A percentile compares a stretch with the other conserved stretches of the same genome.
Evolutionary conservation across 441 rosid genomes (phyloP).

Genomic region (Isatis lusitanica): DNA sequence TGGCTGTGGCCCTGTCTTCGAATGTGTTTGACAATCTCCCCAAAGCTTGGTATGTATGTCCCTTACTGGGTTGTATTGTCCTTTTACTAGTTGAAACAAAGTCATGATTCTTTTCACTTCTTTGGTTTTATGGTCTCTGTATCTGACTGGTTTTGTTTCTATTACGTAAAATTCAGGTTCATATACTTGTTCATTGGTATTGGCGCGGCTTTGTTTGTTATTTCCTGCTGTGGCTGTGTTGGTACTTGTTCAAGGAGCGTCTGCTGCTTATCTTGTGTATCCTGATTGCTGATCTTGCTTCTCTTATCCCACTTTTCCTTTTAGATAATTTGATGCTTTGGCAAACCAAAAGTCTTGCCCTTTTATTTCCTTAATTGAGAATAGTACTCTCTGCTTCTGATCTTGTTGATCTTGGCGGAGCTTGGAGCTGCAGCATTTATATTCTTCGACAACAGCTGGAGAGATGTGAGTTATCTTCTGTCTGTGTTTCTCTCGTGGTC

Average conservation of each 20-base stretch:
- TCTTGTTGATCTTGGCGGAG: slow-evolving; percentile 87
- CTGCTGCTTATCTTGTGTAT: slow-evolving; percentile 96
- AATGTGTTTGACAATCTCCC: slow-evolving; percentile 63
- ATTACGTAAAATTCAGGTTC: slow-evolving; percentile 67
- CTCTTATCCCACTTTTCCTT: not conserved
- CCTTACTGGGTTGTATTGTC: not conserved
- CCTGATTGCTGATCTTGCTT: slow-evolving; percentile 42
- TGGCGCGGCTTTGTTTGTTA: slow-evolving; percentile 77
- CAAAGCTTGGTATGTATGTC: slow-evolving; percentile 82
- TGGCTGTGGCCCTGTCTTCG: slow-evolving; percentile 60
- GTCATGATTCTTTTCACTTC: no score
- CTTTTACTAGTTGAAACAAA: not conserved
- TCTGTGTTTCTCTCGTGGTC: not conserved
- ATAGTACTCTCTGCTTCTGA: slow-evolving; percentile 75
- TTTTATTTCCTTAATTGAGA: slow-evolving; percentile 64
- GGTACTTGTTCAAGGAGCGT: slow-evolving; percentile 75
- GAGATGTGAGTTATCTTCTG: slow-evolving; percentile 54
- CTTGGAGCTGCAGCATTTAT: slow-evolving; percentile 87
- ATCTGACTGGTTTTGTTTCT: slow-evolving; percentile 15
- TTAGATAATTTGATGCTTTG: slow-evolving; percentile 4
- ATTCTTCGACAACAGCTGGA: slow-evolving; percentile 88
- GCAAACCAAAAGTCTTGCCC: not conserved
- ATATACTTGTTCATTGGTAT: slow-evolving; percentile 84
- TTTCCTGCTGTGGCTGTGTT: slow-evolving; percentile 89
- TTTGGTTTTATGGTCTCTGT: not conserved